Evolutionary conservation across 116 monocot species (phyloP).

Genomic region (Dioscorea cayenensis): DNA sequence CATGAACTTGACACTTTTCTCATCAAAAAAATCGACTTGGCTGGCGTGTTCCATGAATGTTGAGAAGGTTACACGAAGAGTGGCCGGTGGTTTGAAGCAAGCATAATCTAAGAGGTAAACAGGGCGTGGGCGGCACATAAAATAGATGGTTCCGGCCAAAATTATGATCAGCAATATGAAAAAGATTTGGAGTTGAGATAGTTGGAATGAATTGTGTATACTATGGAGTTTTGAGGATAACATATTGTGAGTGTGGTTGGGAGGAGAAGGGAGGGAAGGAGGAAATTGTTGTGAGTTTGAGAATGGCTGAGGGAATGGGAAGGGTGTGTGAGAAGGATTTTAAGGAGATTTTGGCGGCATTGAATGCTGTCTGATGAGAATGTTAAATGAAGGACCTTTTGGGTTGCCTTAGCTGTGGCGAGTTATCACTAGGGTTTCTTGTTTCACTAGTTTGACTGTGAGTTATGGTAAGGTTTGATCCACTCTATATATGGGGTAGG

Average conservation of each 20-base stretch:
- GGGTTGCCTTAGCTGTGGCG: too few relatives aligned
- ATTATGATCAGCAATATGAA: background rate
- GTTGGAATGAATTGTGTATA: too few relatives aligned
- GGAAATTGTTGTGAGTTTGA: too few relatives aligned
- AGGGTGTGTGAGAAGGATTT: background rate
- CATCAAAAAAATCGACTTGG: conserved; percentile 1
- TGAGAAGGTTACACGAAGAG: conserved; percentile 29
- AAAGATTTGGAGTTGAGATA: conserved; percentile 3
- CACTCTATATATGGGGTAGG: too few relatives aligned
- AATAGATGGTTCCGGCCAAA: conserved; percentile 9
- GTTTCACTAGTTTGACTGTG: too few relatives aligned
- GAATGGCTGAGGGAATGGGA: too few relatives aligned
- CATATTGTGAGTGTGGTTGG: too few relatives aligned
- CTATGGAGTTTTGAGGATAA: too few relatives aligned
- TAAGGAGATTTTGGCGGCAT: background rate
- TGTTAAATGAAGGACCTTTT: conserved; percentile 1
- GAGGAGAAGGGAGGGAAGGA: too few relatives aligned
- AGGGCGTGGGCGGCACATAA: conserved; percentile 22
- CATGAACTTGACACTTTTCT: conserved; percentile 12
- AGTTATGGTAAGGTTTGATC: too few relatives aligned
- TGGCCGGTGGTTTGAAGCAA: conserved; percentile 22
- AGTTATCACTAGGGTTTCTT: too few relatives aligned
- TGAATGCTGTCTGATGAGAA: background rate
- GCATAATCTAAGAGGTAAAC: conserved; percentile 27
- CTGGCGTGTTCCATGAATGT: conserved; percentile 9